A percentile compares a stretch with the other conserved stretches of the same genome.
Conservation (phyloP, 768 basidiomycete species). For the Macrolepiota dolichaula region DNA sequence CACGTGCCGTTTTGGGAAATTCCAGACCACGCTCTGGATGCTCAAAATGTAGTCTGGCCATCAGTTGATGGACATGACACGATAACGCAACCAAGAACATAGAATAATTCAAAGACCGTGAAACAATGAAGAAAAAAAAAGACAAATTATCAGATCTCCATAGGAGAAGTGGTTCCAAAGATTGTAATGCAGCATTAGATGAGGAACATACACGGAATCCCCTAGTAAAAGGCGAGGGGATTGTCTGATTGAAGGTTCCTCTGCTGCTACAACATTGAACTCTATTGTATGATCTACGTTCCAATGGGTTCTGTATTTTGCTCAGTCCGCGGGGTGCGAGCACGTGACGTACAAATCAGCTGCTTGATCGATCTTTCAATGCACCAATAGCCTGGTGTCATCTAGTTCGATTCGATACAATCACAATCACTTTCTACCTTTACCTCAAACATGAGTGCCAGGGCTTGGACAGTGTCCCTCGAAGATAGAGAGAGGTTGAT, state of each 20-base stretch:
- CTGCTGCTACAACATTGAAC: conserved; percentile 28
- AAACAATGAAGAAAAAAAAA: not conserved
- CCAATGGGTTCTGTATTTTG: conserved; percentile 33
- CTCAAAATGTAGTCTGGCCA: no score
- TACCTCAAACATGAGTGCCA: conserved; percentile 2
- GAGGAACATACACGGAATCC: conserved; percentile 47
- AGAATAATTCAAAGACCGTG: not conserved
- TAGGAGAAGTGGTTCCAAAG: conserved; percentile 37
- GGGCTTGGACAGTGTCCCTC: conserved; percentile 26
- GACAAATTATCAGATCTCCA: conserved; percentile 13
- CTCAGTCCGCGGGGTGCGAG: conserved; percentile 29
- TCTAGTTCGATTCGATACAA: not conserved
- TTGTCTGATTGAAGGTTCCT: conserved; percentile 46
- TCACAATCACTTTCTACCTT: conserved; percentile 11
- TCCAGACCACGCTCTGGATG: conserved; percentile 2
- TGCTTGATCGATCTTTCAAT: no score
- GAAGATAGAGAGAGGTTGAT: conserved; percentile 50
- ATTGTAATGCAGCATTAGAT: conserved; percentile 38
- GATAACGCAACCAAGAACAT: not conserved
- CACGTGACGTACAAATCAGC: conserved; percentile 25
- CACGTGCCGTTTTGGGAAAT: conserved; percentile 1
- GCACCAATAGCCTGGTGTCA: not conserved
- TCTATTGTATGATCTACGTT: not conserved
- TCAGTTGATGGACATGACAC: not conserved
- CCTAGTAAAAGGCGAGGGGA: conserved; percentile 58